phyloP scores from a whole-genome alignment of 805 yeast species.

The Kodamaea neixiangensis region DNA sequence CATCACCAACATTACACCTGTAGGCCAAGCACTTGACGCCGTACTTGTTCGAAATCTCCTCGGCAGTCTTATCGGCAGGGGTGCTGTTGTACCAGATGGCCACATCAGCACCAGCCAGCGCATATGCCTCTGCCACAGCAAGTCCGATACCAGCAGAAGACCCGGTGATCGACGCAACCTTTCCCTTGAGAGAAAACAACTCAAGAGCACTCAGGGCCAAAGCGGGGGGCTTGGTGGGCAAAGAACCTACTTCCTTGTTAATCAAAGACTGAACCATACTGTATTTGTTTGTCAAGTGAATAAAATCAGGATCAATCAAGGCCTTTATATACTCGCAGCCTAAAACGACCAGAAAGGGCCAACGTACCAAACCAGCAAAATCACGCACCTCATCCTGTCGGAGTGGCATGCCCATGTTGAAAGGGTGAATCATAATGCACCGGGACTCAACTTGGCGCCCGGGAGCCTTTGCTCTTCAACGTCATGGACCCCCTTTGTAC shows the following conservation, averaged over 20 bases:
- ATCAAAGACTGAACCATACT: slow-evolving; percentile 7
- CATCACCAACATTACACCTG: slow-evolving; percentile 56
- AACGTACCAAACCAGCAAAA: not conserved
- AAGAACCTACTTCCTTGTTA: slow-evolving; percentile 5
- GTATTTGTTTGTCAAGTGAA: not conserved
- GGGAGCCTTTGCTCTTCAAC: not conserved
- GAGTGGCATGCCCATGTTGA: not conserved
- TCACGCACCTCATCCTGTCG: not conserved
- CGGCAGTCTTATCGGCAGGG: slow-evolving; percentile 62
- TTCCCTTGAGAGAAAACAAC: slow-evolving; percentile 76
- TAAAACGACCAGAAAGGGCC: not conserved
- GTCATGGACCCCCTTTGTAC: not conserved
- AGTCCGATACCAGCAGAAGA: slow-evolving; percentile 82
- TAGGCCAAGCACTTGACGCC: slow-evolving; percentile 65
- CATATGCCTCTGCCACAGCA: slow-evolving; percentile 78
- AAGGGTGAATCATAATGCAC: not conserved
- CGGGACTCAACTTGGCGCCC: not conserved
- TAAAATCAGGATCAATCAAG: not conserved
- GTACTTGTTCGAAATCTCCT: slow-evolving; percentile 53
- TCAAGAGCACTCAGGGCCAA: slow-evolving; percentile 58
- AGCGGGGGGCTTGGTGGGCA: slow-evolving; percentile 55
- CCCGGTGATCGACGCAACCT: slow-evolving; percentile 84
- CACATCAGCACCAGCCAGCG: slow-evolving; percentile 86
- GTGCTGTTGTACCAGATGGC: slow-evolving; percentile 64
- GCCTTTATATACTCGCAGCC: not conserved